Evolutionary conservation across 2,329 filamentous ascomycete genomes (phyloP).

Genomic region (Cercospora zeae-maydis): DNA sequence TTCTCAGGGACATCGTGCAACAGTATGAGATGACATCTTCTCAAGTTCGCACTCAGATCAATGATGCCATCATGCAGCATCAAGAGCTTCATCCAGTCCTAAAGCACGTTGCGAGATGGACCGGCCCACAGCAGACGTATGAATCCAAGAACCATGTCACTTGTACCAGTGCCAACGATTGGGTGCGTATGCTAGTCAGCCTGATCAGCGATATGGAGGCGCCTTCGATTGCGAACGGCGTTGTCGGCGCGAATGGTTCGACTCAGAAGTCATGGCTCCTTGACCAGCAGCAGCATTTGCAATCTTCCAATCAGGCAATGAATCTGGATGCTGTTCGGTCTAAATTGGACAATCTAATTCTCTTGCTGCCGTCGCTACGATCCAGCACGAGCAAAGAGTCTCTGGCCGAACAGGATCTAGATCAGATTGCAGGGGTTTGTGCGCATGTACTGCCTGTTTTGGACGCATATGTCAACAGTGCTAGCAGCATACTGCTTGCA

Average conservation of each 20-base stretch:
- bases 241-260: slow-evolving; percentile 54
- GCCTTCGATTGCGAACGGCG: slow-evolving; percentile 42
- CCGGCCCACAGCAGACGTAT: slow-evolving; percentile 34
- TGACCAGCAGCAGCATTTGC: slow-evolving; percentile 10
- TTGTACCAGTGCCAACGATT: neutral
- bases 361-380: neutral
- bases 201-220: slow-evolving; percentile 10
- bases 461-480: slow-evolving; percentile 65
- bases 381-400: neutral
- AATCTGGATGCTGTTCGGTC: neutral
- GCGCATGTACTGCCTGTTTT: slow-evolving; percentile 61
- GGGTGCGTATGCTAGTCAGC: slow-evolving; percentile 5
- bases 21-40: neutral
- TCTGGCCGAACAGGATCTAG: neutral
- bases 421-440: slow-evolving; percentile 6
- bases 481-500: slow-evolving; percentile 55
- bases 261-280: slow-evolving; percentile 60
- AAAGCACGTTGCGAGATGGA: slow-evolving; percentile 28
- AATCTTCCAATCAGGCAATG: neutral
- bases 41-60: neutral
- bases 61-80: neutral
- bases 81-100: slow-evolving; percentile 27
- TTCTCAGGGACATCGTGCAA: neutral
- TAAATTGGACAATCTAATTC: neutral
- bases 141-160: neutral